These are phyloP conservation scores for Penicillium daleae DNA, from an alignment of 495 filamentous ascomycete species.

Conservation along the genomic window DNA sequence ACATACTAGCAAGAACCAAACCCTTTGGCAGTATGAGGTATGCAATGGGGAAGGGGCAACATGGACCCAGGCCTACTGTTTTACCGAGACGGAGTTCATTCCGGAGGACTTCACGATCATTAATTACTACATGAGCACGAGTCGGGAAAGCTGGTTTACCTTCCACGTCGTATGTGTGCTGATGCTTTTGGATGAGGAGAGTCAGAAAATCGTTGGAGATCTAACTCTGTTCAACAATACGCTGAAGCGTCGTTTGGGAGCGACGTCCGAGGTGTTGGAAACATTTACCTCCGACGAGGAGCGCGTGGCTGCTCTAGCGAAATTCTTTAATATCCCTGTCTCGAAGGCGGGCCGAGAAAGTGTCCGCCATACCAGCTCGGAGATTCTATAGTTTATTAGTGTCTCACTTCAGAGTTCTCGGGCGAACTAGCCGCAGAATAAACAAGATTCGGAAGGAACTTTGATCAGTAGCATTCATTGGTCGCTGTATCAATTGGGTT, in stretches of 20 bases:
- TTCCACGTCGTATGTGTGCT: slow-evolving; percentile 53
- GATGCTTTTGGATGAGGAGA: slow-evolving; percentile 39
- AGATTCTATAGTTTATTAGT: not conserved
- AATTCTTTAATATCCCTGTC: slow-evolving; percentile 17
- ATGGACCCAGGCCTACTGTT: slow-evolving; percentile 61
- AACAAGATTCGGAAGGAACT: not conserved
- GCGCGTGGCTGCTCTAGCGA: slow-evolving; percentile 21
- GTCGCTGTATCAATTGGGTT: not conserved
- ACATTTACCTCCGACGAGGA: slow-evolving; percentile 20
- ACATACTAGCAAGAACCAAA: slow-evolving; percentile 22
- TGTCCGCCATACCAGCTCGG: not conserved
- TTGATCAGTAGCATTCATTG: not conserved
- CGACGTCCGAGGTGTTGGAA: slow-evolving; percentile 17
- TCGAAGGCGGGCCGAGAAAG: not conserved
- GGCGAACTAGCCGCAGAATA: not conserved
- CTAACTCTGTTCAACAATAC: slow-evolving; percentile 55
- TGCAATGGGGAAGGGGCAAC: slow-evolving; percentile 36
- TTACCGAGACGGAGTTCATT: slow-evolving; percentile 59
- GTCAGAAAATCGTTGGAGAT: slow-evolving; percentile 53
- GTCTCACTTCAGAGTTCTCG: not conserved
- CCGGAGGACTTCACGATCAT: slow-evolving; percentile 59
- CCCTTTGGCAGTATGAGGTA: slow-evolving; percentile 59
- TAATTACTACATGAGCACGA: slow-evolving; percentile 51
- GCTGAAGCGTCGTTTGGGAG: slow-evolving; percentile 36
- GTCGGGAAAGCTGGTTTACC: slow-evolving; percentile 52